phyloP scores from a whole-genome alignment of 1,284 basidiomycete genomes.

The Gomphus sp. region DNA sequence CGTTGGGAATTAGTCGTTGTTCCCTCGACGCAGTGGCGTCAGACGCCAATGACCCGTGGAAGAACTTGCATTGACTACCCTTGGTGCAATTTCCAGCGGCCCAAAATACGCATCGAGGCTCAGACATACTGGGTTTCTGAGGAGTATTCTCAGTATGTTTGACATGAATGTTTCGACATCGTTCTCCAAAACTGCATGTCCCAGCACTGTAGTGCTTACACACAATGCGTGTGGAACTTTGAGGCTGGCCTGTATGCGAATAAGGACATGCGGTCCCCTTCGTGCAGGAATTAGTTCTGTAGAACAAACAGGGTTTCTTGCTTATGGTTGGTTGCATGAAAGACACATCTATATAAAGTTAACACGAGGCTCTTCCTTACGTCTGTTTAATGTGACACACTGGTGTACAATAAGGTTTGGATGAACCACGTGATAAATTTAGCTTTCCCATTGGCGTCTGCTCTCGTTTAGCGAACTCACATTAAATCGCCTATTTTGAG shows the following conservation, averaged over 20 bases:
- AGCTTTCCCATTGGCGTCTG: too few relatives aligned
- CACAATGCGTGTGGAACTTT: background rate
- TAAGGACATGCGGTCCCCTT: constrained; percentile 3
- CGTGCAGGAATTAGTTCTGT: constrained; percentile 1
- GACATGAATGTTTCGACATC: background rate
- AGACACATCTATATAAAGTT: background rate
- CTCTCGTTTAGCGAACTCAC: too few relatives aligned
- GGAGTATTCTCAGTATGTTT: background rate
- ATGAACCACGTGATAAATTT: too few relatives aligned
- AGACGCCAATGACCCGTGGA: background rate
- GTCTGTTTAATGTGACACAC: too few relatives aligned
- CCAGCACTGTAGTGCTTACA: constrained; percentile 2
- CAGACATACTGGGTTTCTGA: background rate
- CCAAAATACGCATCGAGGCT: background rate
- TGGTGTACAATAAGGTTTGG: too few relatives aligned
- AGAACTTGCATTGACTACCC: background rate
- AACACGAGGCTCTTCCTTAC: too few relatives aligned
- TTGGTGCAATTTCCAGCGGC: background rate
- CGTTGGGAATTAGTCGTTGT: background rate
- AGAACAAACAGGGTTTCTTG: background rate
- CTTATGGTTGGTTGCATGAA: background rate
- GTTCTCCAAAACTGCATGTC: background rate
- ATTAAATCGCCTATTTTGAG: too few relatives aligned
- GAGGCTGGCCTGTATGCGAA: background rate
- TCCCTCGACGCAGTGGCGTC: background rate